phyloP scores from a whole-genome alignment of 2,329 filamentous ascomycete genomes.

The Exophiala dermatitidis region DNA sequence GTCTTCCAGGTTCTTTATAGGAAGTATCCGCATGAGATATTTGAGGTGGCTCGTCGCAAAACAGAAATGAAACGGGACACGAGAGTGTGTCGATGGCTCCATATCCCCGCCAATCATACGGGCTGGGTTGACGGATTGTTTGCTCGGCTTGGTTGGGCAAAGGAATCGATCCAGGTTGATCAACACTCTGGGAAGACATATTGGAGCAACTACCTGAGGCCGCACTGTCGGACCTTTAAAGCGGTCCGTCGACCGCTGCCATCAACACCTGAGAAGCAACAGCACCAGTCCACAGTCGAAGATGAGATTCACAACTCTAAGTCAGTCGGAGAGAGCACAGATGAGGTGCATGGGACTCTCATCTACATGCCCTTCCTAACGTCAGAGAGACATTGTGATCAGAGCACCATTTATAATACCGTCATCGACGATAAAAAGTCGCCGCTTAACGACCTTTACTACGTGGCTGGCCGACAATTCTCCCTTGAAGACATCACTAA shows the following conservation, averaged over 20 bases:
- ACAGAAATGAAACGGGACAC: background rate
- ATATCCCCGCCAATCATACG: background rate
- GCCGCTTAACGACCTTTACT: background rate
- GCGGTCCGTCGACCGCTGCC: background rate
- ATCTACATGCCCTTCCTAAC: background rate
- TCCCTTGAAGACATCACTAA: background rate
- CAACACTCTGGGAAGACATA: background rate
- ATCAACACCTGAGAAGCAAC: background rate
- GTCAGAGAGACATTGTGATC: background rate
- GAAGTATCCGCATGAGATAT: background rate
- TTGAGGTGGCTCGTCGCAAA: background rate
- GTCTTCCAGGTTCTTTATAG: background rate
- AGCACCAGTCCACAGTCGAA: background rate
- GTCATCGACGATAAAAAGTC: background rate
- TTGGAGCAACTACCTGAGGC: background rate
- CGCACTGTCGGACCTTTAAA: background rate
- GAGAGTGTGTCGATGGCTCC: background rate
- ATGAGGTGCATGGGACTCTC: background rate
- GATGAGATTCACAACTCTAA: background rate
- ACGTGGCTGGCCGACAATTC: background rate
- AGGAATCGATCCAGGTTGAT: background rate
- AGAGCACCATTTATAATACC: background rate
- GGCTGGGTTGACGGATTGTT: background rate
- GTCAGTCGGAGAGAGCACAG: background rate
- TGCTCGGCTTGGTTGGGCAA: background rate